These are phyloP conservation scores for Coemansia sp. DNA, from an alignment of 192 early-diverging fungal species.

Conservation along the genomic window DNA sequence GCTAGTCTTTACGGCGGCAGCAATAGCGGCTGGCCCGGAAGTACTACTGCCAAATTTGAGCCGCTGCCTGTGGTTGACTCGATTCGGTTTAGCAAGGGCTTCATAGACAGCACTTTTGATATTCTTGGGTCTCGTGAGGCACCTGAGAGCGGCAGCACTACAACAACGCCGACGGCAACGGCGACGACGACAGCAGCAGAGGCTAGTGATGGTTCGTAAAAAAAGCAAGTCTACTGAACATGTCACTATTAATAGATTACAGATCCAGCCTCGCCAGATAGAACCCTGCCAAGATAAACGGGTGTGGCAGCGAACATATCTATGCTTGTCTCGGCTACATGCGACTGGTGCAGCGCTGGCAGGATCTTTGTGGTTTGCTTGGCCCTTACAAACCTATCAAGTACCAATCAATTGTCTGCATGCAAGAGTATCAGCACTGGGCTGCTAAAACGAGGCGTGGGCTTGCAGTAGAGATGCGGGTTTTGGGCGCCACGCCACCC, in stretches of 20 bases:
- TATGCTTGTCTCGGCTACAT: not conserved
- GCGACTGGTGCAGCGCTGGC: not conserved
- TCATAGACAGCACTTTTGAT: slow-evolving; percentile 36
- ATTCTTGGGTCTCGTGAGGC: slow-evolving; percentile 8
- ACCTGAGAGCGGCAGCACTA: not conserved
- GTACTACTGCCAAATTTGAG: slow-evolving; percentile 18
- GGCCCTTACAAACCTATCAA: not conserved
- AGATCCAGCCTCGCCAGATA: not conserved
- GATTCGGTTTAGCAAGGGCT: slow-evolving; percentile 51
- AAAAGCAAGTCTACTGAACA: not conserved
- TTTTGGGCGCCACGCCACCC: slow-evolving; percentile 2
- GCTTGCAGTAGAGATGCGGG: not conserved
- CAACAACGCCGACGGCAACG: not conserved
- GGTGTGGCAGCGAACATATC: not conserved
- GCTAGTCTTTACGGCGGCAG: slow-evolving; percentile 16
- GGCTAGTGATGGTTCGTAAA: not conserved
- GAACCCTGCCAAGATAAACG: not conserved
- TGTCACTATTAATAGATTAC: not conserved
- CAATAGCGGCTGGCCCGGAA: slow-evolving; percentile 18
- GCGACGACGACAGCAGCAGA: not conserved
- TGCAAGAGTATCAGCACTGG: not conserved
- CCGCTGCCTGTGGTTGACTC: slow-evolving; percentile 42
- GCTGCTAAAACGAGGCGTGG: not conserved
- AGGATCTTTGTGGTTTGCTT: not conserved
- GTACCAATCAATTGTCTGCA: not conserved